Base-by-base conservation (phyloP, 352 stramenopile species). In the Globisporangium megalacanthum region DNA sequence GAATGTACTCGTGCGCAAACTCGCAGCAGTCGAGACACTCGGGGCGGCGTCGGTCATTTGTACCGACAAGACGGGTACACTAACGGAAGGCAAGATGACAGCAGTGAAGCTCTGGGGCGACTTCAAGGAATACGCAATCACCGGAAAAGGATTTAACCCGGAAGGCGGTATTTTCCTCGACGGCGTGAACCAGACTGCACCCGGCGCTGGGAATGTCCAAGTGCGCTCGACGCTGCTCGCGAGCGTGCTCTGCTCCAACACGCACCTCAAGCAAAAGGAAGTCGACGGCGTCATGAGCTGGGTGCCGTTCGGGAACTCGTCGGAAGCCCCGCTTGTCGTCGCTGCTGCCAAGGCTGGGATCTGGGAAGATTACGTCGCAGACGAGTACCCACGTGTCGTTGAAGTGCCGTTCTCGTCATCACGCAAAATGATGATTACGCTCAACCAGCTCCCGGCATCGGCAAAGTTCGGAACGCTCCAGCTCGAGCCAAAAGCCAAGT, bases 331-430 rank as follows among this genome's bases (percentile, higher is more conserved):
- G 20, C 58, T 94, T 11, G 54, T 92, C 19, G 74, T 87, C 6
- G 77, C 83, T 3, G 83, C 86, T 3, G 81, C 81, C 3, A 91
- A 90, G 62, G 73, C 78, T 39, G 77, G 72, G 0, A 78, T 88
- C 37, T 80, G 72, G 68, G 77, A 87, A 55, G 75, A 87, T 42
- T 70, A 70, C 36, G 64, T 84, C 17, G 20, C 69, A 2, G 54
- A 56, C 22, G 75, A 82, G 65, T 90, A 79, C 74, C 83, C 78
- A 29, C 81, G 95, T 9, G 37, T 92, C 0, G 79, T 85, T 15
- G 93, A 98, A 77, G 84, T 98, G 44, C 89, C 95, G 0, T 99
- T 99, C 75, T 96, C 73, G 25, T 98, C 92, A 11, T 92, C 96
- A 8, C 79, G 88, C 29, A 99, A 99, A 72, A 89, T 87, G 64